Base-by-base conservation (phyloP, 2,329 filamentous ascomycete genomes). In the Curvularia eragrostidis region DNA sequence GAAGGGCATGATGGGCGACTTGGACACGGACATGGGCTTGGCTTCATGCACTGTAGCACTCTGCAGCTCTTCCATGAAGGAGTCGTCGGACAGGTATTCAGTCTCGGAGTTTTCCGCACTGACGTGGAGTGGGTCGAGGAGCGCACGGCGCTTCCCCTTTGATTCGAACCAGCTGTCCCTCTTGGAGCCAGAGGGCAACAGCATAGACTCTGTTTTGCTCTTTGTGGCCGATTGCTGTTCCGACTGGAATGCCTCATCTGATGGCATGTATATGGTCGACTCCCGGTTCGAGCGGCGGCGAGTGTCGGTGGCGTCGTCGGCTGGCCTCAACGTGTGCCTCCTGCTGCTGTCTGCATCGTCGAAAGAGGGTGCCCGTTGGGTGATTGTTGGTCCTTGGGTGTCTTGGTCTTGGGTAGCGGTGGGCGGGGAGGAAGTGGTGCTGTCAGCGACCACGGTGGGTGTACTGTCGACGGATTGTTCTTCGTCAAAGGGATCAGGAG, bases 41-140 rank as follows among this genome's bases (percentile, higher is more conserved):
- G 92, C 92, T 78, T 97, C 87, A 71, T 95, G 85, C 18, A 96
- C 80, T 2, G 89, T 93, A 26, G 92, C 93, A 54, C 87, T 90
- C 67, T 91, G 90, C 54, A 96, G 79, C 77, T 96, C 93, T 56
- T 96, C 90, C 85, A 96, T 90, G 61, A 93, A 85, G 15, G 87
- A 89, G 70, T 95, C 91, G 73, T 94, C 91, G n/a, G 90, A 88
- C 39, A 86, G 78, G 71, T 84, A 84, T 41, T 83, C 80, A 19
- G 75, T 69, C 51, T 80, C 76, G 9, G 75, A 77, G 51, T 78
- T 75, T 12, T 79, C 78, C 24, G 72, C 71, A 15, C 74, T 64
- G 42, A 61, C 54, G 36, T 78, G 72, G 13, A 79, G 65, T 23
- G 78, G 74, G 52, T 80, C 78, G 24, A 79, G 69, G n/a, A 76